These are phyloP conservation scores for Leptographium flavum DNA, from an alignment of 2,329 filamentous ascomycete genomes.

Conservation along the genomic window DNA sequence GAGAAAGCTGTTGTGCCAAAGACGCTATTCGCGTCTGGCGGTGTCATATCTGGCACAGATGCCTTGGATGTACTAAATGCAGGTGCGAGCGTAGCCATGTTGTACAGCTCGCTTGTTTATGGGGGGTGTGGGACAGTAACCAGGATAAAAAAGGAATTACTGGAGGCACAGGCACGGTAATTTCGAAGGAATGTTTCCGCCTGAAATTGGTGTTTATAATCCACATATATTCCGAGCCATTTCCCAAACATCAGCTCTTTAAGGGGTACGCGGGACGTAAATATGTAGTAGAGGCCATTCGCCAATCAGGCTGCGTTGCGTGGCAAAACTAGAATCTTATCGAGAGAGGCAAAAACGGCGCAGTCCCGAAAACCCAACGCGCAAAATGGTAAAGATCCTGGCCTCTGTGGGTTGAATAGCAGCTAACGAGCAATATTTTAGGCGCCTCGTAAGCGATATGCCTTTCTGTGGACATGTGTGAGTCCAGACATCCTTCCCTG, in stretches of 20 bases:
- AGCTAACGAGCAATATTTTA: background rate
- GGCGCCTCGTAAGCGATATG: background rate
- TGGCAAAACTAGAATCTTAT: too few species aligned
- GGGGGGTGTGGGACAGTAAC: constrained; percentile 50
- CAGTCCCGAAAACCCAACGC: too few species aligned
- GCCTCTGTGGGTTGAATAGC: too few species aligned
- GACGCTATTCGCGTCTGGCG: constrained; percentile 85
- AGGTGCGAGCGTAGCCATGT: constrained; percentile 79
- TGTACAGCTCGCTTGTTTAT: constrained; percentile 67
- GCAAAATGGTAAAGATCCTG: too few species aligned
- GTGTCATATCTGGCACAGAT: constrained; percentile 78
- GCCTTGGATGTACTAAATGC: constrained; percentile 72
- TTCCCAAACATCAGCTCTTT: too few species aligned
- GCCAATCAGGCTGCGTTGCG: too few species aligned
- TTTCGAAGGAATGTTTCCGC: background rate
- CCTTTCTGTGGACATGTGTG: background rate
- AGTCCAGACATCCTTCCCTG: background rate
- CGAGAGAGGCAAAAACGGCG: too few species aligned
- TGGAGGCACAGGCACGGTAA: background rate
- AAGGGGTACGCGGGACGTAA: too few species aligned
- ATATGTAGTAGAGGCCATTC: too few species aligned
- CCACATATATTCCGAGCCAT: too few species aligned
- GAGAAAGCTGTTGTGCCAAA: constrained; percentile 29
- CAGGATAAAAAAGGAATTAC: constrained; percentile 50
- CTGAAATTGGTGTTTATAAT: too few species aligned